Base-by-base conservation (phyloP, 257 asterid genomes). In the Echites panduratus region DNA sequence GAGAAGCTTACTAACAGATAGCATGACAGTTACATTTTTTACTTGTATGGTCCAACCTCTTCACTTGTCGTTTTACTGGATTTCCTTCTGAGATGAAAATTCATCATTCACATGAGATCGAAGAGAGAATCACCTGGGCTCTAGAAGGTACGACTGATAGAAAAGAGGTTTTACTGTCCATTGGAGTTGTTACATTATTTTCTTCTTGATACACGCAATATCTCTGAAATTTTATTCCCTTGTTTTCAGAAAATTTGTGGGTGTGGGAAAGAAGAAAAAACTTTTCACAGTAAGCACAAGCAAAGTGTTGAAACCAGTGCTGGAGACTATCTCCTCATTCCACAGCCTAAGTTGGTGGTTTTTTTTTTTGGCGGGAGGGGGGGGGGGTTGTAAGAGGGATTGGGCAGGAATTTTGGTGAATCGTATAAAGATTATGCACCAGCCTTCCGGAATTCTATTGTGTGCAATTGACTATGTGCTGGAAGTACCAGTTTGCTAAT, bases 1-100 rank as follows among this genome's bases (percentile, higher is more conserved):
- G 41, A 32, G 22, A 50, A 24, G 43, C n/a, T 54, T n/a, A 20
- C 5, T 24, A 29, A 44, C 58, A 40, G 54, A 29, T 19, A 7
- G 72, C 58, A 56, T 64, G 70, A 68, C 40, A 71, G 1, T 75
- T 75, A 70, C 38, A 49, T 58, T 72, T 64, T 49, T 64, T 93
- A 96, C 81, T 85, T 91, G 84, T 93, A 87, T 63, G 96, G 88
- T 81, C 91, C 94, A 48, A 76, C 74, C 73, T 80, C 94, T 73
- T 85, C 96, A 70, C 87, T 93, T 79, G 91, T 69, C 85, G 96
- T 72, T 96, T 32, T 1, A 32, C 97, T 77, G 97, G 97, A 56
- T 89, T 91, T 82, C 96, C 91, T 89, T 91, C 97, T 77, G 87
- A 96, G 17, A 79, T 93, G 77, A 32, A 91, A 82, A 88, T 89